phyloP scores from a whole-genome alignment of 306 rosid genomes.

The Cercis canadensis region DNA sequence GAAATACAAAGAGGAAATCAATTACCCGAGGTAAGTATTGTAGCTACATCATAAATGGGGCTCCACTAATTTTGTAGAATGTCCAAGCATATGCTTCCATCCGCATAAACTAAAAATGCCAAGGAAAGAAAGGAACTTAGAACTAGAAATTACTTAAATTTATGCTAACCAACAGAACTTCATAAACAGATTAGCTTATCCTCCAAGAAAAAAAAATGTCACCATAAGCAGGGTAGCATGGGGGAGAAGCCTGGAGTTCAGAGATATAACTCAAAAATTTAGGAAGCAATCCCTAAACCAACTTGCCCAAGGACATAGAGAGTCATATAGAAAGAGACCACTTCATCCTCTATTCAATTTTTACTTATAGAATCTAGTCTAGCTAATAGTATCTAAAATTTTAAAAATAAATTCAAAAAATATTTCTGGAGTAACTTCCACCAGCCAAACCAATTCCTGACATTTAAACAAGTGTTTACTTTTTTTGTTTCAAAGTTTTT shows the following conservation, averaged over 20 bases:
- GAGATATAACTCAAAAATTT: too few relatives aligned
- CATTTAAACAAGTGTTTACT: not conserved
- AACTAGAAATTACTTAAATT: conserved; percentile 29
- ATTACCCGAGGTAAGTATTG: conserved; percentile 97
- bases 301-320: too few relatives aligned
- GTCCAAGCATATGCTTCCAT: conserved; percentile 99
- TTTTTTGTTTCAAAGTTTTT: not conserved
- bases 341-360: too few relatives aligned
- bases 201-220: not conserved
- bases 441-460: not conserved
- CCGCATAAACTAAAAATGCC: conserved; percentile 85
- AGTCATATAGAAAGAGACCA: too few relatives aligned
- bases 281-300: too few relatives aligned
- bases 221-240: not conserved
- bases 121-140: conserved; percentile 16
- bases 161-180: not conserved
- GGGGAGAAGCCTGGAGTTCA: not conserved
- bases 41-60: conserved; percentile 97
- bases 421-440: not conserved
- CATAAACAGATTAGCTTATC: not conserved
- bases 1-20: conserved; percentile 20
- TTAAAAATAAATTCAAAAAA: too few relatives aligned
- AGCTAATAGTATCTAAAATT: too few relatives aligned
- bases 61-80: conserved; percentile 98
- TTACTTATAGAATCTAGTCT: too few relatives aligned